Evolutionary conservation across 2,329 filamentous ascomycete genomes (phyloP), one percentile per base, ranked within the genome.

Genomic region (Ceratocystis lukuohia): DNA sequence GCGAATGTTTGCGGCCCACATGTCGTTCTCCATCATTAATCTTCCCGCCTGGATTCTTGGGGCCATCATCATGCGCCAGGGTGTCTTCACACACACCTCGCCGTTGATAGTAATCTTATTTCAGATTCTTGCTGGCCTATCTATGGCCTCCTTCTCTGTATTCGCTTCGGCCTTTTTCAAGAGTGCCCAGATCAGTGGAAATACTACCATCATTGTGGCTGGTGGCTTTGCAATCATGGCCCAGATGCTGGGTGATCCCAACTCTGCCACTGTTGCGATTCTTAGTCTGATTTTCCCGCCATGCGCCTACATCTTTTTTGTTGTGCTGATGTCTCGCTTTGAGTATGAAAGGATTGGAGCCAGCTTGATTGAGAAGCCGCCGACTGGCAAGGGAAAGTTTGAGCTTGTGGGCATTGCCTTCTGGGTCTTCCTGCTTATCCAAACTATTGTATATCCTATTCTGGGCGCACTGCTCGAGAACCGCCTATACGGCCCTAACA

Each of bases 301-400:
- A 0, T 95, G 92, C 79, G 92, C 91, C 71, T 96, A 91, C 72
- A 88, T 93, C 15, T 91, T 87, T 73, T 94, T 93, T 72, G 80
- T 86, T 65, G 84, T 88, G 20, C 82, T 87, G 69, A 82, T 92
- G 74, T 89, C 91, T 12, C 85, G 88, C 53, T 96, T 84, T 73
- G 89, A 96, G 75, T 79, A 80, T 69, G 73, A 85, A 66, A 78
- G 83, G 20, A 71, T 78, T 50, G 77, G 83, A 0, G 82, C 87
- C 0, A 83, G 89, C 69, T 77, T 96, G 2, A 72, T 82, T 3
- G 74, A 84, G 50, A 77, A 77, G 1, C 84, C 88, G 0, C 89
- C 90, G 0, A 73, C 80, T 0, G 86, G 83, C 70, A 81, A 84
- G 0, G 95, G 87, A 80, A 75, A 80, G 1, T 68, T 64, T 17